These are phyloP conservation scores for Sarocladium brachiariae DNA, from an alignment of 2,329 filamentous ascomycete genomes.

Conservation along the genomic window DNA sequence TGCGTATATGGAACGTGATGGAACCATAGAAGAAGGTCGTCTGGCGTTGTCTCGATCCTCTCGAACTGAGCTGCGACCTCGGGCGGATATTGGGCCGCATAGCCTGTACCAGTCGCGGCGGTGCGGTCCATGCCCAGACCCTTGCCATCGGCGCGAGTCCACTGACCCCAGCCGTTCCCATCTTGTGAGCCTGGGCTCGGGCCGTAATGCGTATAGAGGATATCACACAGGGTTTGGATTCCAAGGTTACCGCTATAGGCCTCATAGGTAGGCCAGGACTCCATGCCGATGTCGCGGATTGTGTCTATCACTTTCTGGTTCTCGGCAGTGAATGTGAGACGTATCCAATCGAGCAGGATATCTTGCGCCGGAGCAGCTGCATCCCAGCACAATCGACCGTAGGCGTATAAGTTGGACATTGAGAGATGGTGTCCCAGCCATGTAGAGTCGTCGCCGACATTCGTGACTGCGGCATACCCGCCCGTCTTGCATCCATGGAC, in stretches of 20 bases:
- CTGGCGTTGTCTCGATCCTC: constrained; percentile 54
- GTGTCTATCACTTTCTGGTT: constrained; percentile 48
- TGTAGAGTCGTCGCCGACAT: constrained; percentile 57
- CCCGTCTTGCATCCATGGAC: constrained; percentile 50
- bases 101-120: constrained; percentile 58
- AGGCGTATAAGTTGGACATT: constrained; percentile 67
- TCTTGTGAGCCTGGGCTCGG: constrained; percentile 62
- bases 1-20: constrained; percentile 66
- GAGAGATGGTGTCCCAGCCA: constrained; percentile 65
- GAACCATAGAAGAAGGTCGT: constrained; percentile 65
- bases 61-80: constrained; percentile 55
- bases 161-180: constrained; percentile 63
- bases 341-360: constrained; percentile 58
- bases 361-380: constrained; percentile 34
- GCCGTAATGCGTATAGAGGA: constrained; percentile 59
- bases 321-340: constrained; percentile 55
- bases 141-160: constrained; percentile 56
- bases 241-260: constrained; percentile 65
- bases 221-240: constrained; percentile 62
- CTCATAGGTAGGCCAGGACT: constrained; percentile 65
- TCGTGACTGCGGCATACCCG: constrained; percentile 60
- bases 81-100: constrained; percentile 57
- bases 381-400: constrained; percentile 61
- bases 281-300: constrained; percentile 57
- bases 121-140: constrained; percentile 67